Base-by-base conservation (phyloP, 2,329 filamentous ascomycete genomes). In the Akanthomyces muscarius region DNA sequence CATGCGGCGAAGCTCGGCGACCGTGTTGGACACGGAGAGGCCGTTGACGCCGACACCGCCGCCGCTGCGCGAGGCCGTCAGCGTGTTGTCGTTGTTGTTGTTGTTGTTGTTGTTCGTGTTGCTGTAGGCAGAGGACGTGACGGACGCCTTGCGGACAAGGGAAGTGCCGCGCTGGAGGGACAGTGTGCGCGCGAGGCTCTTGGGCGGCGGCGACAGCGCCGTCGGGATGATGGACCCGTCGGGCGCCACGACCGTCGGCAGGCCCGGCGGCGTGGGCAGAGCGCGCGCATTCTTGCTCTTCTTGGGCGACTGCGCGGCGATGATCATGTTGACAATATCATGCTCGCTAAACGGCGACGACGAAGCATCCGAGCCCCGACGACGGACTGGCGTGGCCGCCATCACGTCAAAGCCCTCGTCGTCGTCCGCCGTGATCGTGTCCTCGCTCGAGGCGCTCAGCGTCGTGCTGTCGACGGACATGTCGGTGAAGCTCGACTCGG, bases 1-100 rank as follows among this genome's bases (percentile, higher is more conserved):
- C 82, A 85, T 86, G 57, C 83, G 77, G 11, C 83, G 78, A 62
- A 86, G 78, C 70, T 84, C 79, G 21, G 78, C 77, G 36, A 85
- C 79, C 2, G 81, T 77, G 64, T 71, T 73, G n/a, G 77, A 72
- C 14, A 81, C 69, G 7, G 69, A 63, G 69, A 66, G 58, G 59
- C 21, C 63, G 28, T 36, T 63, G 54, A 47, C 61, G 36, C 36
- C 36, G 61, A 38, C 21, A 1, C 36, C 23, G 36, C 36, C 23
- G 36, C 52, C 52, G 21, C 52, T 54, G 33, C 52, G 52, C 33
- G 52, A 41, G 33, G 52, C 33, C 5, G 52, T n/a, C 33, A 54
- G 2, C 10, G 16, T 67, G 66, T 4, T 11, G 0, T 47, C 61
- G 18, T 59, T 57, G 25, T 66, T 11, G 28, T 45, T 18, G 6